Conservation (phyloP, 495 filamentous ascomycete genomes). For the Lentithecium fluviatile region DNA sequence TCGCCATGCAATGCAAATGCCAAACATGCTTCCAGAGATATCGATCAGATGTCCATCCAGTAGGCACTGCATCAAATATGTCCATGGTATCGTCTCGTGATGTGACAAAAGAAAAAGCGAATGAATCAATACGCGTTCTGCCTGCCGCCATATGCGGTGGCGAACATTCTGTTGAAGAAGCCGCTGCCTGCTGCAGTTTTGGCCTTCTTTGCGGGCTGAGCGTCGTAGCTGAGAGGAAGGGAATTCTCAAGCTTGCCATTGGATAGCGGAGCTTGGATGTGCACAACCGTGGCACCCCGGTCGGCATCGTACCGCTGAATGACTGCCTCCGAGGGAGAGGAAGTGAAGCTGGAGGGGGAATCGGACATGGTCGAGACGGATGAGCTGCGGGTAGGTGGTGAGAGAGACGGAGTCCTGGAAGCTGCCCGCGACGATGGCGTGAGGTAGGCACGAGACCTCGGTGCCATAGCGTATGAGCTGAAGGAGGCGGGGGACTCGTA, state of each 20-base stretch:
- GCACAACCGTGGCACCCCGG: constrained; percentile 40
- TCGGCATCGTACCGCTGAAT: constrained; percentile 45
- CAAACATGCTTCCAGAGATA: constrained; percentile 18
- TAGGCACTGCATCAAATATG: constrained; percentile 22
- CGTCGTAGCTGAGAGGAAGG: constrained; percentile 33
- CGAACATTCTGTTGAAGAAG: constrained; percentile 45
- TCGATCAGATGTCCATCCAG: constrained; percentile 28
- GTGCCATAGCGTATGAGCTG: constrained; percentile 30
- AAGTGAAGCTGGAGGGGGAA: constrained; percentile 31
- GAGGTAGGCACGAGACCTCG: constrained; percentile 25
- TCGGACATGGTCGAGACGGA: constrained; percentile 39
- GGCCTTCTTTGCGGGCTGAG: constrained; percentile 44
- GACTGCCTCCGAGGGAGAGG: constrained; percentile 36
- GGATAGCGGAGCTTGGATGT: constrained; percentile 34
- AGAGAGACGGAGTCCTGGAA: constrained; percentile 46
- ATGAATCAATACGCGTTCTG: constrained; percentile 27
- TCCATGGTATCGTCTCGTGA: constrained; percentile 23
- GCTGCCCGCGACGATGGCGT: constrained; percentile 34
- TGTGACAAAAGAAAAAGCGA: constrained; percentile 33
- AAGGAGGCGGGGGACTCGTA: constrained; percentile 27
- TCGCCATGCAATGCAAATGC: constrained; percentile 37
- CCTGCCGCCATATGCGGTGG: constrained; percentile 17
- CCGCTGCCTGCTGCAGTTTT: constrained; percentile 36
- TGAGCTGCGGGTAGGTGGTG: constrained; percentile 44
- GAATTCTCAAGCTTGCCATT: constrained; percentile 26